Evolutionary conservation across 768 basidiomycete genomes (phyloP), one percentile per base, ranked within the genome.

Genomic region (Pleurotus citrinopileatus): DNA sequence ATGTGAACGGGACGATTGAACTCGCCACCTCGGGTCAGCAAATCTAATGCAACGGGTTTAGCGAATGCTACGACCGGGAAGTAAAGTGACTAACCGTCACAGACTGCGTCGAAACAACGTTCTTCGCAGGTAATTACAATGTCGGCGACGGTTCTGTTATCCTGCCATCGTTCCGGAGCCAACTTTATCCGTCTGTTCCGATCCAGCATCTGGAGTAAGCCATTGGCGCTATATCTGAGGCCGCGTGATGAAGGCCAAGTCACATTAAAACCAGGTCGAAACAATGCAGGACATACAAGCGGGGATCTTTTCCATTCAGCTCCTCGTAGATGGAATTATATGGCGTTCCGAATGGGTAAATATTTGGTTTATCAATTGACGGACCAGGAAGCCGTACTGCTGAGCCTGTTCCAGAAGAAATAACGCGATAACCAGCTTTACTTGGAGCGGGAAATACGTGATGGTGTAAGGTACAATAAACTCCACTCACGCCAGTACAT

Each of bases 51-150:
- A 10, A 25, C 25, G 9, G 32, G 53, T 29, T 15, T 26, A 28
- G 34, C 10, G 17, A 25, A 46, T 43, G 26, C 32, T 52, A 19
- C n/a, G 26, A 46, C 45, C 42, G 36, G 42, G 51, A 47, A 55
- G 42, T 25, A 40, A 32, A 34, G 29, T 34, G 5, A 67, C 83
- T 63, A 62, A 97, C 97, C 97, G 68, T 98, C 97, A 66, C 95
- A 97, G 17, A 99, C 97, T 0, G 94, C 90, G 66, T 99, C 97
- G 68, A 94, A 99, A 69, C 97, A 99, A 51, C 96, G 84, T 68
- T 99, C 97, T 73, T 98, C 97, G 68, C 97, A 99, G 4, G 97
- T 99, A 64, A 99, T 94, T 19, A 99, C 97, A 19, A 99, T 79
- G 66, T 99, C 97, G n/a, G 91, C 92, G 7, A 96, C 80, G 1